phyloP scores from a whole-genome alignment of 257 asterid species.

The Cynanchum wilfordii region DNA sequence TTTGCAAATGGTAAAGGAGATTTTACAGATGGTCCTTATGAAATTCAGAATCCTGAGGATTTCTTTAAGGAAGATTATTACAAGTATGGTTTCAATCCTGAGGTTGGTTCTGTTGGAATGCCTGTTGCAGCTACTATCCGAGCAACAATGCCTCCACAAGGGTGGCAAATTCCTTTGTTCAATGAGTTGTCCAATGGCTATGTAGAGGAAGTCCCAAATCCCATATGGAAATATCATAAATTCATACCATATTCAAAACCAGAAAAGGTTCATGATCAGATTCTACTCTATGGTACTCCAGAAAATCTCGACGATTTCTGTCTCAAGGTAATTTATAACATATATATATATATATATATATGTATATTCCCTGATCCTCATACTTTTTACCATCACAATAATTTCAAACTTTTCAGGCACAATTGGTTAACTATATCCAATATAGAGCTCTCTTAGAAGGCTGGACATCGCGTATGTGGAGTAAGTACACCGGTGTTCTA shows the following conservation, averaged over 20 bases:
- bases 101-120: slow-evolving; percentile 97
- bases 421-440: slow-evolving; percentile 79
- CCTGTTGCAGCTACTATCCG: slow-evolving; percentile 97
- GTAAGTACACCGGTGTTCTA: slow-evolving; percentile 85
- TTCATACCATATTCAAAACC: slow-evolving; percentile 94
- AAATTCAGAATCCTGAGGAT: slow-evolving; percentile 84
- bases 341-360: too few relatives aligned
- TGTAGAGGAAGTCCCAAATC: slow-evolving; percentile 79
- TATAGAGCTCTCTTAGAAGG: slow-evolving; percentile 98
- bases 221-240: slow-evolving; percentile 85
- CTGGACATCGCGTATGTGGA: slow-evolving; percentile 98
- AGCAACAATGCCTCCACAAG: slow-evolving; percentile 85
- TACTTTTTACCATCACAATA: slow-evolving; percentile 3
- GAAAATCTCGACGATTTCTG: slow-evolving; percentile 88
- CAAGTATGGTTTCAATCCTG: slow-evolving; percentile 87
- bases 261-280: slow-evolving; percentile 77
- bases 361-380: not conserved
- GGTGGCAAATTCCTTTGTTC: slow-evolving; percentile 86
- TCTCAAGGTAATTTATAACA: slow-evolving; percentile 54
- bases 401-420: slow-evolving; percentile 59
- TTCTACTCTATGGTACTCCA: slow-evolving; percentile 73
- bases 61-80: slow-evolving; percentile 79
- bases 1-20: slow-evolving; percentile 92
- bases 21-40: slow-evolving; percentile 90
- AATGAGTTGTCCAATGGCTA: slow-evolving; percentile 50